Evolutionary conservation across 2,329 filamentous ascomycete genomes (phyloP).

Genomic region (Arthroderma uncinatum): DNA sequence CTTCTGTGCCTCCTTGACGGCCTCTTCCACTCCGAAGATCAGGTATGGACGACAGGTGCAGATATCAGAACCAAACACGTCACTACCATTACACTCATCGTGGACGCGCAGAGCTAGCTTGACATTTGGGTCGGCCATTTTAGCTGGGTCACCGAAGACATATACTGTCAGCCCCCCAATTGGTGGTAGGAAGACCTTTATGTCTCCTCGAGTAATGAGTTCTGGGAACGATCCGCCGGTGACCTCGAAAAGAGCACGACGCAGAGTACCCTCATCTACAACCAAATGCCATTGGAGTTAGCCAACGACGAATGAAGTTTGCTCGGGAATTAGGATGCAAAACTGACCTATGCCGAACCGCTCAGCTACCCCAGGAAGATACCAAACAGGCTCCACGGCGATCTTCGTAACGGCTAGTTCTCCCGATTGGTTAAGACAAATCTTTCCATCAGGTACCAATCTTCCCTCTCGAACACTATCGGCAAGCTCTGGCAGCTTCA

Average conservation of each 20-base stretch:
- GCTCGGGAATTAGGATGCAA: background rate
- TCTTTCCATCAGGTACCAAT: conserved; percentile 70
- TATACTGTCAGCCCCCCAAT: conserved; percentile 95
- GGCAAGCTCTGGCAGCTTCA: conserved; percentile 92
- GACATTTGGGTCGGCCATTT: conserved; percentile 78
- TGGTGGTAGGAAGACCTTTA: conserved; percentile 90
- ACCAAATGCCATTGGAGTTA: background rate
- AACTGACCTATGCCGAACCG: conserved; percentile 72
- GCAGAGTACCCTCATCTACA: conserved; percentile 70
- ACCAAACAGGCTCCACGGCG: conserved; percentile 90
- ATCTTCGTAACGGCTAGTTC: conserved; percentile 93
- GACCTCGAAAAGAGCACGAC: conserved; percentile 83
- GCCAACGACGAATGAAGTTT: background rate
- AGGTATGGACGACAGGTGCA: conserved; percentile 89
- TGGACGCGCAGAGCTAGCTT: conserved; percentile 75
- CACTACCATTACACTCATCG: conserved; percentile 86
- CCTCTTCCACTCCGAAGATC: conserved; percentile 94
- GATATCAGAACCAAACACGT: conserved; percentile 96
- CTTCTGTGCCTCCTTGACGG: conserved; percentile 90
- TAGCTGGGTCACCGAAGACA: conserved; percentile 88
- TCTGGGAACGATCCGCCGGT: conserved; percentile 95
- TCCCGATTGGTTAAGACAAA: conserved; percentile 73
- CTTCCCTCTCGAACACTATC: conserved; percentile 72
- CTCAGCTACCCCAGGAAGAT: conserved; percentile 76
- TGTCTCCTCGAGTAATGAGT: conserved; percentile 84